A percentile compares a stretch with the other conserved stretches of the same genome.
These are phyloP conservation scores for Lanzia echinophila DNA, from an alignment of 2,329 filamentous ascomycete genomes.

Conservation along the genomic window DNA sequence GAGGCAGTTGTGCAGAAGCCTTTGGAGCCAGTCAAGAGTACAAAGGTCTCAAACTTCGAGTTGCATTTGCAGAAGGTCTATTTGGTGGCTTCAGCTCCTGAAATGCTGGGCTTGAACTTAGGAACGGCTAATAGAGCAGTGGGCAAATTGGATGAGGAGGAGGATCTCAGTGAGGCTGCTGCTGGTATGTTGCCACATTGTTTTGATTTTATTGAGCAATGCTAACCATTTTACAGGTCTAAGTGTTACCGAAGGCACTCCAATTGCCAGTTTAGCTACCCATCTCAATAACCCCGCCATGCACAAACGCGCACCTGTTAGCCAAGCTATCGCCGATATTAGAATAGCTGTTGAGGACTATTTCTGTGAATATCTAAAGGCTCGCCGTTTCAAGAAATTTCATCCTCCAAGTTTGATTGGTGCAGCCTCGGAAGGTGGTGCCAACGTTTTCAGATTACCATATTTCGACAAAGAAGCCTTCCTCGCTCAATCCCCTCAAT, in stretches of 20 bases:
- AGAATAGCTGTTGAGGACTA: slow-evolving; percentile 42
- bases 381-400: slow-evolving; percentile 71
- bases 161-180: slow-evolving; percentile 41
- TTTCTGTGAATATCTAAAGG: slow-evolving; percentile 73
- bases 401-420: slow-evolving; percentile 86
- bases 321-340: slow-evolving; percentile 68
- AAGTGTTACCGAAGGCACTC: slow-evolving; percentile 44
- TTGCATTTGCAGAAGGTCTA: slow-evolving; percentile 84
- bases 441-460: slow-evolving; percentile 81
- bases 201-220: not conserved
- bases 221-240: slow-evolving; percentile 28
- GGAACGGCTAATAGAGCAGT: slow-evolving; percentile 49
- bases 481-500: slow-evolving; percentile 74
- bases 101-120: slow-evolving; percentile 51
- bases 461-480: slow-evolving; percentile 85
- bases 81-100: slow-evolving; percentile 59
- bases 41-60: slow-evolving; percentile 72
- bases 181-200: slow-evolving; percentile 28
- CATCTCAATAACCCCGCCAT: slow-evolving; percentile 87
- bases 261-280: slow-evolving; percentile 50
- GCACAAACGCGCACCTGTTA: slow-evolving; percentile 85
- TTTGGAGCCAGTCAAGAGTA: slow-evolving; percentile 81
- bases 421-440: slow-evolving; percentile 85
- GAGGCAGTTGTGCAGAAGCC: slow-evolving; percentile 78
- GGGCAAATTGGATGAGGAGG: slow-evolving; percentile 54